Conservation (phyloP, 1,284 basidiomycete species). For the Pseudozyma thailandica region DNA sequence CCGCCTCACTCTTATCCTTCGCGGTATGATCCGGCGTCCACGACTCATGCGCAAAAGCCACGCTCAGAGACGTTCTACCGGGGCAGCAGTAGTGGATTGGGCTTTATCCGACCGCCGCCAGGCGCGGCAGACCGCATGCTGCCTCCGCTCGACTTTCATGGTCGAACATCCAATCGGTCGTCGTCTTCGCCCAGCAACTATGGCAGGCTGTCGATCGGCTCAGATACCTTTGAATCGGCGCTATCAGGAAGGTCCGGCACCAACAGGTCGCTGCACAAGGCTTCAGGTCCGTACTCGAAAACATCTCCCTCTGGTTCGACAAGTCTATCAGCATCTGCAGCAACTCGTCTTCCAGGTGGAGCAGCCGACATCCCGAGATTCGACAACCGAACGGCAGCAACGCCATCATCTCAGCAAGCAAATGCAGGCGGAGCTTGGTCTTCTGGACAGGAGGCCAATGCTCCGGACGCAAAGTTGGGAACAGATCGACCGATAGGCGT, state of each 20-base stretch:
- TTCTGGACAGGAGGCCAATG: background rate
- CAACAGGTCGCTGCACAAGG: slow-evolving; percentile 6
- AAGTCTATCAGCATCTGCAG: background rate
- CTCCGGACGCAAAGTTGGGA: background rate
- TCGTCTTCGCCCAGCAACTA: slow-evolving; percentile 31
- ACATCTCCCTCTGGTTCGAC: slow-evolving; percentile 2
- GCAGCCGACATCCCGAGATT: slow-evolving; percentile 7
- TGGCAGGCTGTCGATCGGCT: slow-evolving; percentile 18
- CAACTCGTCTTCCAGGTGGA: background rate
- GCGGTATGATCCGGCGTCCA: slow-evolving; percentile 26
- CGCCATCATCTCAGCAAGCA: background rate
- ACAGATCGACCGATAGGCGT: slow-evolving; percentile 4
- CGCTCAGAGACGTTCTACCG: slow-evolving; percentile 40
- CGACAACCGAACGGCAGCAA: slow-evolving; percentile 6
- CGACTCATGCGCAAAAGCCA: slow-evolving; percentile 13
- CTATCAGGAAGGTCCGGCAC: slow-evolving; percentile 10
- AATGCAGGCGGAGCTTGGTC: background rate
- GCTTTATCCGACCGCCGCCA: slow-evolving; percentile 32
- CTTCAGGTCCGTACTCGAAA: slow-evolving; percentile 8
- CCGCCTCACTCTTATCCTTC: slow-evolving; percentile 28
- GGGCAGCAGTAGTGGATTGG: slow-evolving; percentile 40
- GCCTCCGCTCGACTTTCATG: slow-evolving; percentile 31
- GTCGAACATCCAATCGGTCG: slow-evolving; percentile 17
- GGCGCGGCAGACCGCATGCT: slow-evolving; percentile 22
- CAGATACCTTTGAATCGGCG: slow-evolving; percentile 24